Percentiles rank a stretch among this genome's conserved stretches.
Conservation (phyloP, 2,329 filamentous ascomycete species). For the Fusarium sarcochroum region DNA sequence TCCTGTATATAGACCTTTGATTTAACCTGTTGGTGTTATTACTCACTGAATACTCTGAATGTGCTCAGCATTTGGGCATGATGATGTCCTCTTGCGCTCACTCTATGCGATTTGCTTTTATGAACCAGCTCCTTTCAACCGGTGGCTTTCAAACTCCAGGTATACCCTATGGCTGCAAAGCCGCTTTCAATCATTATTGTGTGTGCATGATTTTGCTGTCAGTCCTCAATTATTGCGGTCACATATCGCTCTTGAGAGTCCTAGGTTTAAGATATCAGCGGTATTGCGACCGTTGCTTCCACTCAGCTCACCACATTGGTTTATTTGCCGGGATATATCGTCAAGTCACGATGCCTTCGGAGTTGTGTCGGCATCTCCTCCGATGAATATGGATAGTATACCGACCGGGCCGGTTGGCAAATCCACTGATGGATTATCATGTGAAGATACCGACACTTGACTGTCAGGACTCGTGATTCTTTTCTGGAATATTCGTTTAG, state of each 20-base stretch:
- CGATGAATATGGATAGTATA: background rate
- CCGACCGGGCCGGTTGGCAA: background rate
- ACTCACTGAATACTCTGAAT: background rate
- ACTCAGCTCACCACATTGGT: background rate
- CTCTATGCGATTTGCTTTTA: too few species aligned
- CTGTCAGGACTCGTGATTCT: background rate
- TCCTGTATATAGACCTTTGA: conserved; percentile 8
- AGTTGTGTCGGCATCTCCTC: conserved; percentile 7
- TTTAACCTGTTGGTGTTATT: background rate
- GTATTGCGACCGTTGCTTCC: too few species aligned
- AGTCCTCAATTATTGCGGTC: too few species aligned
- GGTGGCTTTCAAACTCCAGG: too few species aligned
- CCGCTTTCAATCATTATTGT: too few species aligned
- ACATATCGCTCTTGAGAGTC: too few species aligned
- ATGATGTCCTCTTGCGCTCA: too few species aligned
- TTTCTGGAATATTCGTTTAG: conserved; percentile 31
- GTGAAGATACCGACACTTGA: conserved; percentile 12
- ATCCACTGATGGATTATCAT: background rate
- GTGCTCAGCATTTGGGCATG: background rate
- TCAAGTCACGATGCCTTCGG: background rate
- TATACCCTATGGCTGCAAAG: too few species aligned
- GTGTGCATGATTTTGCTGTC: too few species aligned
- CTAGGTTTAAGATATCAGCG: too few species aligned
- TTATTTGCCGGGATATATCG: background rate
- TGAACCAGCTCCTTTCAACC: too few species aligned